Percentiles rank a stretch among this genome's conserved stretches.
These are phyloP conservation scores for Castanea crenata DNA, from an alignment of 306 rosid species.

Conservation along the genomic window DNA sequence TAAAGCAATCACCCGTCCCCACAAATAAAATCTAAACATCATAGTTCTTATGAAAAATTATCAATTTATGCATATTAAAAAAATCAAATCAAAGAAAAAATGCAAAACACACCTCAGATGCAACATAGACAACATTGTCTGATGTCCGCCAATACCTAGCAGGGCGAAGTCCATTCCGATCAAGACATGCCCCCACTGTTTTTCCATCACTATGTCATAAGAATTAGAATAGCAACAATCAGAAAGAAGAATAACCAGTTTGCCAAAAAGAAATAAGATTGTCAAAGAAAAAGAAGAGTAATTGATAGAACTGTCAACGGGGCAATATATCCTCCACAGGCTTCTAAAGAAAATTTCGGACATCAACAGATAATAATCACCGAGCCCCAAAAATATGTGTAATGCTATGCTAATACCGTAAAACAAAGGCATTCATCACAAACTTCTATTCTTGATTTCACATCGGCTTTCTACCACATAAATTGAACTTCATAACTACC, in stretches of 20 bases:
- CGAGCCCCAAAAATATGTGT: neutral
- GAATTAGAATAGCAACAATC: constrained; percentile 29
- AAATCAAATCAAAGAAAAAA: constrained; percentile 19
- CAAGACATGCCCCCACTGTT: constrained; percentile 98
- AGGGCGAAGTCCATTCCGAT: constrained; percentile 97
- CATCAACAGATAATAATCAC: neutral
- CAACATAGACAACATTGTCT: constrained; percentile 95
- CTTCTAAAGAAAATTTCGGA: constrained; percentile 17
- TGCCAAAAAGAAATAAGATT: neutral
- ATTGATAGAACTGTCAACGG: neutral
- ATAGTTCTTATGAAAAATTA: constrained; percentile 12
- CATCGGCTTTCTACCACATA: constrained; percentile 1
- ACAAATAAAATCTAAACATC: too few relatives aligned
- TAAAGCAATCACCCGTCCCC: too few relatives aligned
- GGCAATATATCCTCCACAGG: constrained; percentile 11
- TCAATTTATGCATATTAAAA: constrained; percentile 17
- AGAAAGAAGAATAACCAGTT: constrained; percentile 16
- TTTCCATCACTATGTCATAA: constrained; percentile 83
- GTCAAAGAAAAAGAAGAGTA: constrained; percentile 1
- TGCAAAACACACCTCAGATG: constrained; percentile 82
- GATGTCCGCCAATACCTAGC: constrained; percentile 99
- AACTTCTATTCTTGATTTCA: constrained; percentile 8
- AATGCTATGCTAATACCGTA: constrained; percentile 3
- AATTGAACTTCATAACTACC: neutral
- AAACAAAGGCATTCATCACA: constrained; percentile 2